Percentiles rank a stretch among this genome's conserved stretches.
phyloP scores from a whole-genome alignment of 2,329 filamentous ascomycete species.

The Pestalotiopsis sp. region DNA sequence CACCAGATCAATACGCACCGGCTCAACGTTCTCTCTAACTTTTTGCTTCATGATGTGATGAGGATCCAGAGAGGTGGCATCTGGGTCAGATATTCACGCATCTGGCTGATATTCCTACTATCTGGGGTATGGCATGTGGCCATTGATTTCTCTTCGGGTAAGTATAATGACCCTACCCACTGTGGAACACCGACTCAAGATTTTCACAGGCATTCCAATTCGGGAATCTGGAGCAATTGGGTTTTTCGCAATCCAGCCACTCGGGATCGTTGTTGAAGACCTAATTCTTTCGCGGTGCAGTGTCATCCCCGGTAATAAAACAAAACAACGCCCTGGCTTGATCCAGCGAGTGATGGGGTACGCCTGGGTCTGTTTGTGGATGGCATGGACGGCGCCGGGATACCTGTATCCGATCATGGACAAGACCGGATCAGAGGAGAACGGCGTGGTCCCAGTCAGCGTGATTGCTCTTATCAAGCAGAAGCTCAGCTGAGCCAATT shows the following conservation, averaged over 20 bases:
- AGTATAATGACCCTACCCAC: neutral
- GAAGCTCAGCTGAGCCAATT: neutral
- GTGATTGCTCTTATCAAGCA: slow-evolving; percentile 1
- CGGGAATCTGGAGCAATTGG: slow-evolving; percentile 10
- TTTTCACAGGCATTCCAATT: neutral
- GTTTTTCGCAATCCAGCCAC: slow-evolving; percentile 16
- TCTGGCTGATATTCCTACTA: slow-evolving; percentile 16
- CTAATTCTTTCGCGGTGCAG: neutral
- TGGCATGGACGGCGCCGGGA: slow-evolving; percentile 19
- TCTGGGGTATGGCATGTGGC: slow-evolving; percentile 15
- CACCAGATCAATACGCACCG: slow-evolving; percentile 18
- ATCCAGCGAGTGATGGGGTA: slow-evolving; percentile 10
- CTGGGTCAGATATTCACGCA: slow-evolving; percentile 9
- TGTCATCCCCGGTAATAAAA: neutral
- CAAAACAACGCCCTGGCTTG: neutral
- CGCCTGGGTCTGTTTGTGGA: slow-evolving; percentile 17
- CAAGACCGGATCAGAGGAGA: slow-evolving; percentile 3
- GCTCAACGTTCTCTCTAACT: slow-evolving; percentile 12
- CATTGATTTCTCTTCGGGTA: slow-evolving; percentile 17
- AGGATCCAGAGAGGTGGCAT: neutral
- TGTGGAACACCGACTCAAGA: neutral
- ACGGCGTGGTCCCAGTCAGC: slow-evolving; percentile 16
- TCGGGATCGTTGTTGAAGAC: slow-evolving; percentile 15
- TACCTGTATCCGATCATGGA: slow-evolving; percentile 19
- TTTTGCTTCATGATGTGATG: slow-evolving; percentile 13